phyloP scores from a whole-genome alignment of 2,329 filamentous ascomycete species.

The Boeremia exigua region DNA sequence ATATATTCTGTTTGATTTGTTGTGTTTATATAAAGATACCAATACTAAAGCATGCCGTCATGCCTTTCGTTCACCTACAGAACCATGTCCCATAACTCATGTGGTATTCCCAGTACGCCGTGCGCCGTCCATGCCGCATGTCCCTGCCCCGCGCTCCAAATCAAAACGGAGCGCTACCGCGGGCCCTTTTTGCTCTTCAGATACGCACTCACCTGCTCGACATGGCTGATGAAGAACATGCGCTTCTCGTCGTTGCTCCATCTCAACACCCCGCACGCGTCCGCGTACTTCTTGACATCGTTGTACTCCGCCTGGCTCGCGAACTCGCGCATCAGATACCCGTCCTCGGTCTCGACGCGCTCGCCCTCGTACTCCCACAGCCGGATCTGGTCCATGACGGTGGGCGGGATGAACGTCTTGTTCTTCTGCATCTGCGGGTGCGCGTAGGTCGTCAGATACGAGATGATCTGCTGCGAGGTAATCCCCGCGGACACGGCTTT shows the following conservation, averaged over 20 bases:
- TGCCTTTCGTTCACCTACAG: not conserved
- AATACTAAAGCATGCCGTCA: not conserved
- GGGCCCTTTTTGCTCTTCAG: constrained; percentile 60
- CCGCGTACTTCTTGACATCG: constrained; percentile 75
- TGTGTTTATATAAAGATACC: constrained; percentile 7
- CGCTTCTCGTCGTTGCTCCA: constrained; percentile 83
- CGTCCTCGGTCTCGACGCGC: constrained; percentile 81
- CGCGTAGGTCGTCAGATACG: constrained; percentile 88
- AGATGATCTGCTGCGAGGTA: constrained; percentile 92
- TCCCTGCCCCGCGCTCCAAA: not conserved
- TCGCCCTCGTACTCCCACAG: constrained; percentile 98
- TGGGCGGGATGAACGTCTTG: constrained; percentile 83
- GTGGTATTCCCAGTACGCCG: not conserved
- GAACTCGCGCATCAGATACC: constrained; percentile 92
- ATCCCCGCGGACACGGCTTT: constrained; percentile 89
- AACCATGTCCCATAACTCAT: not conserved
- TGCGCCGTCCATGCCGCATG: not conserved
- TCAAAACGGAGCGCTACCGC: not conserved
- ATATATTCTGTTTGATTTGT: not conserved
- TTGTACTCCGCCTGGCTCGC: constrained; percentile 72
- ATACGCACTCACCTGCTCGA: constrained; percentile 87
- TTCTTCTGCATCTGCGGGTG: constrained; percentile 89
- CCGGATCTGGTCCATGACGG: constrained; percentile 95
- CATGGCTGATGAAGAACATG: constrained; percentile 89
- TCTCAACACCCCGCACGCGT: constrained; percentile 86